These are phyloP conservation scores for Porphyra umbilicalis DNA, from an alignment of 31 red algal species.

Conservation along the genomic window DNA sequence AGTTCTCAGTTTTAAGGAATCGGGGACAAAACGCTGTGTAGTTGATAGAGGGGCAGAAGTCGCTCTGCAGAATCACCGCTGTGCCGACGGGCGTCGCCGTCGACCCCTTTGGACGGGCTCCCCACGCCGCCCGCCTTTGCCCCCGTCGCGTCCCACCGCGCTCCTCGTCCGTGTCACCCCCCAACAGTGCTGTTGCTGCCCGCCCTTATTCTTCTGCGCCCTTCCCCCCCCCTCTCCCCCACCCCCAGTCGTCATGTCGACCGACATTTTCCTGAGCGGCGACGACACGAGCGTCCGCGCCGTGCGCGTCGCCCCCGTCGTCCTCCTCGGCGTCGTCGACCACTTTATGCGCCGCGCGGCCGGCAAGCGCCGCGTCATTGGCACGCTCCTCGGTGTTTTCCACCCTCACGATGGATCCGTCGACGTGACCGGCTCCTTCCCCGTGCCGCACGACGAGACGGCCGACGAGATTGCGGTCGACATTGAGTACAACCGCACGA, in stretches of 20 bases:
- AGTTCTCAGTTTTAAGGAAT: too few species aligned
- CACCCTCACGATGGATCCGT: conserved; percentile 38
- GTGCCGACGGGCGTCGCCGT: too few species aligned
- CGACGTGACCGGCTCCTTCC: conserved; percentile 67
- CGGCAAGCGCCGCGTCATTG: conserved; percentile 65
- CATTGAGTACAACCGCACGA: conserved; percentile 62
- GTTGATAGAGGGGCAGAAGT: too few species aligned
- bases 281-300: conserved; percentile 53
- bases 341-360: conserved; percentile 59
- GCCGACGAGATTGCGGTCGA: conserved; percentile 74
- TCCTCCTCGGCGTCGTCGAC: conserved; percentile 70
- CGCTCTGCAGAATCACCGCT: too few species aligned
- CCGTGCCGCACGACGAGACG: conserved; percentile 62
- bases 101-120: too few species aligned
- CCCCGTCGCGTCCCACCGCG: too few species aligned
- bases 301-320: conserved; percentile 72
- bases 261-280: conserved; percentile 63
- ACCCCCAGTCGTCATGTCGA: conserved; percentile 34
- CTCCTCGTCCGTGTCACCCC: too few species aligned
- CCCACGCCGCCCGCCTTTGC: too few species aligned
- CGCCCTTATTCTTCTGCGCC: too few species aligned
- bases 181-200: too few species aligned
- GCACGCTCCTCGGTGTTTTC: conserved; percentile 56
- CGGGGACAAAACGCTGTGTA: too few species aligned
- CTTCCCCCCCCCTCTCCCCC: too few species aligned